Base-by-base conservation (phyloP, 768 basidiomycete genomes). In the Hericium coralloides region DNA sequence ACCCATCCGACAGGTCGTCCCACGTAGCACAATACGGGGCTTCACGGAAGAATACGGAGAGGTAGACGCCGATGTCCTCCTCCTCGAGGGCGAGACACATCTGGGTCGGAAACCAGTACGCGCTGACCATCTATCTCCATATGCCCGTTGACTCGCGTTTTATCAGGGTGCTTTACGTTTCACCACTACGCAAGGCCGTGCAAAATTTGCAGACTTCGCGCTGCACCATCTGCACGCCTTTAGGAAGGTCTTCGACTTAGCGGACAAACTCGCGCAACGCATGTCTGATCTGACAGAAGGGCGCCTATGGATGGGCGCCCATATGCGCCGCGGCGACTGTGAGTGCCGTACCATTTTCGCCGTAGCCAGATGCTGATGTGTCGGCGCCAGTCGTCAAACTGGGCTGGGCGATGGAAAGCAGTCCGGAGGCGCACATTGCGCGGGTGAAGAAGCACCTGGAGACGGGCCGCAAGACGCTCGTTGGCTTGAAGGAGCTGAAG, bases 241-340 rank as follows among this genome's bases (percentile, higher is more conserved):
- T 12, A 41, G 31, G 15, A 41, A 68, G n/a, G 59, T 58, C 17
- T 63, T 72, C 17, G 64, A 64, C 22, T 60, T 76, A 15, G 70
- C 71, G 1, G 63, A 62, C 3, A 41, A 41, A 4, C 68, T 76
- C 59, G 70, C 68, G 17, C 41, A 49, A 38, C 69, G 69, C 51
- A 74, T 76, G 70, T 62, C 53, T 4, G 59, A 65, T 12, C 48
- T 61, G 26, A 65, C 63, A 2, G 68, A 52, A 0, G 73, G 72
- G 15, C 66, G 72, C 6, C 64, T 70, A 62, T 75, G 74, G 75
- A 72, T 75, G 72, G 70, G 66, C 12, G 72, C 69, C 7, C 74
- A 75, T 48, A 76, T 76, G 75, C 73, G 74, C 18, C 71, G 74
- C 23, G 74, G 74, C 49, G 74, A 75, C 48, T 75, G 73, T 75